Evolutionary conservation across 768 basidiomycete species (phyloP).

Genomic region (Lactarius hatsudake): DNA sequence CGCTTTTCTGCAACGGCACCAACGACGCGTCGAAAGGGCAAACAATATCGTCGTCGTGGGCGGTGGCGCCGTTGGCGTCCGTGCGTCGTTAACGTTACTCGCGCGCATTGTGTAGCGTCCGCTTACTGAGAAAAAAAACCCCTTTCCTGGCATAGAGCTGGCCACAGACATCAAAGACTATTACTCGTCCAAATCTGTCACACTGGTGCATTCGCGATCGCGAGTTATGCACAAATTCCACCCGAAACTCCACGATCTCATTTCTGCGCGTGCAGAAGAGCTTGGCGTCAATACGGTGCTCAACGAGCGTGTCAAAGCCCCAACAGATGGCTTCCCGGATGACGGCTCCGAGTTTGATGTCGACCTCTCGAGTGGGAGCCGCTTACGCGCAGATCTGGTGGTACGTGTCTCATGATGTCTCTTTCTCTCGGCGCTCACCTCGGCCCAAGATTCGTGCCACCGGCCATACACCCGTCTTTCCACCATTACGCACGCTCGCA

Average conservation of each 20-base stretch:
- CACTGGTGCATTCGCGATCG: constrained; percentile 32
- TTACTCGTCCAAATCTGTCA: constrained; percentile 30
- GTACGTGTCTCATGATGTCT: constrained; percentile 9
- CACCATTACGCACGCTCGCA: constrained; percentile 30
- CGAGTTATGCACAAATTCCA: constrained; percentile 32
- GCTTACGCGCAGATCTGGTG: constrained; percentile 28
- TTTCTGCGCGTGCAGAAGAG: constrained; percentile 27
- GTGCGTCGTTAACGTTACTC: constrained; percentile 30
- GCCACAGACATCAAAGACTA: constrained; percentile 32
- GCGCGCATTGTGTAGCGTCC: background rate
- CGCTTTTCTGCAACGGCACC: constrained; percentile 31
- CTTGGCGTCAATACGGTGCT: constrained; percentile 29
- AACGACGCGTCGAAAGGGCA: constrained; percentile 35
- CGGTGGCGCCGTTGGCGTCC: constrained; percentile 41
- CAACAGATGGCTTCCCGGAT: constrained; percentile 32
- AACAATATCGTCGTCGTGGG: constrained; percentile 38
- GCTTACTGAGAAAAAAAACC: background rate
- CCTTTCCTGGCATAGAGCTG: constrained; percentile 26
- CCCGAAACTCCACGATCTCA: constrained; percentile 31
- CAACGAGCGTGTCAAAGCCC: constrained; percentile 31
- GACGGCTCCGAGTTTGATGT: constrained; percentile 27
- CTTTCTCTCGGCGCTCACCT: background rate
- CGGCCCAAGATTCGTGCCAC: constrained; percentile 33
- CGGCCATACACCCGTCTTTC: constrained; percentile 34
- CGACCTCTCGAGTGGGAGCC: constrained; percentile 25